Evolutionary conservation across 2,329 filamentous ascomycete genomes (phyloP), one percentile per base, ranked within the genome.

Genomic region (Cryphonectria japonica): DNA sequence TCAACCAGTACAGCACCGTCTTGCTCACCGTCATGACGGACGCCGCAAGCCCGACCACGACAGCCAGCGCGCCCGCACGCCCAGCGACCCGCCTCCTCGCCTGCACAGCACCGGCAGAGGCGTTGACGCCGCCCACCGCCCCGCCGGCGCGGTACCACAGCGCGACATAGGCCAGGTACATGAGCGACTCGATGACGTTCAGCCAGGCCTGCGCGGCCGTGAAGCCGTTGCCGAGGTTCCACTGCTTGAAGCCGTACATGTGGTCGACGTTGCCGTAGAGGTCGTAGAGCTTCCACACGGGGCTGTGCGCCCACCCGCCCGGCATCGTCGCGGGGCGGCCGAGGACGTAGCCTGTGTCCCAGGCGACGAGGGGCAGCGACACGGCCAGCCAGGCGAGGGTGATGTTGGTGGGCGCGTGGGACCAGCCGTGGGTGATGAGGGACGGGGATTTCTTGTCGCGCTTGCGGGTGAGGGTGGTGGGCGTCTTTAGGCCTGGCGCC

Each of bases 281-380:
- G 77, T 87, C 88, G 82, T 97, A 97, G 0, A 93, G 93, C 41
- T 82, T 83, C 87, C 89, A 97, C 59, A 97, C 76, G 1, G 92
- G 92, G 83, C 82, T 84, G 82, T 97, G 93, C 67, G 92, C 83
- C 63, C 80, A 82, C 22, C 94, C 94, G 75, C 93, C 93, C 0
- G 91, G 89, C 92, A 97, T 96, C 70, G 90, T 92, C 80, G 91
- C 88, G 41, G 94, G 94, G 29, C 94, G 92, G 68, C 93, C 83
- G 63, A 97, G 84, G 54, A 97, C 89, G 83, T 97, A 97, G 71
- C 85, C 83, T 41, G 88, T 88, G 82, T 97, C 94, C 94, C 94
- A 97, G 66, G 88, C 78, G 65, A 97, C 93, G 72, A 97, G 86
- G 1, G 93, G 93, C 22, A 96, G 82, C 29, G 92, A 94, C 73